These are phyloP conservation scores for Thielaviopsis cerberus DNA, from an alignment of 2,329 filamentous ascomycete genomes.

Conservation along the genomic window DNA sequence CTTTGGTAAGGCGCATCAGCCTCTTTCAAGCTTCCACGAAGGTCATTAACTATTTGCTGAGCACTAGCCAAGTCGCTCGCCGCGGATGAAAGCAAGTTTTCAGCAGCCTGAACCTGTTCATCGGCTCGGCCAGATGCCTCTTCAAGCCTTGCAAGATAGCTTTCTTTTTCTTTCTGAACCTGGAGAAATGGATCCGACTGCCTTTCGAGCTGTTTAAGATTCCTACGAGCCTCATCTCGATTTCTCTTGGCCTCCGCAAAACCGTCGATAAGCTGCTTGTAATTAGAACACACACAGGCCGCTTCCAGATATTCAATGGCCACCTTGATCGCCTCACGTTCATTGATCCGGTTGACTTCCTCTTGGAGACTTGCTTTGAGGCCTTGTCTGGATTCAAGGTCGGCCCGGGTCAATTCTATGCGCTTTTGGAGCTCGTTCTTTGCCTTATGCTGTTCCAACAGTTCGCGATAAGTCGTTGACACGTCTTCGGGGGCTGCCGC, in stretches of 20 bases:
- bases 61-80: not conserved
- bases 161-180: slow-evolving; percentile 10
- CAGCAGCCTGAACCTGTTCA: not conserved
- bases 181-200: slow-evolving; percentile 6
- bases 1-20: slow-evolving; percentile 18
- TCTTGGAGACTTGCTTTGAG: slow-evolving; percentile 57
- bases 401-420: slow-evolving; percentile 22
- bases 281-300: slow-evolving; percentile 45
- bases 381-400: slow-evolving; percentile 42
- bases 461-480: slow-evolving; percentile 54
- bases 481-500: slow-evolving; percentile 73
- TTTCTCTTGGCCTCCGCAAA: slow-evolving; percentile 27
- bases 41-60: slow-evolving; percentile 5
- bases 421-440: slow-evolving; percentile 37
- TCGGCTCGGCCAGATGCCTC: not conserved
- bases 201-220: slow-evolving; percentile 6
- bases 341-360: slow-evolving; percentile 66
- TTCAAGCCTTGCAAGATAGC: not conserved
- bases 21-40: slow-evolving; percentile 11
- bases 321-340: slow-evolving; percentile 37
- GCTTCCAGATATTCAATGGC: slow-evolving; percentile 39
- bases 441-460: slow-evolving; percentile 51
- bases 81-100: not conserved
- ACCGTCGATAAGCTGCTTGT: slow-evolving; percentile 28
- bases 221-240: slow-evolving; percentile 20